A percentile compares a stretch with the other conserved stretches of the same genome.
phyloP scores from a whole-genome alignment of 169 alveolate genomes.

The Plasmodium reichenowi region DNA sequence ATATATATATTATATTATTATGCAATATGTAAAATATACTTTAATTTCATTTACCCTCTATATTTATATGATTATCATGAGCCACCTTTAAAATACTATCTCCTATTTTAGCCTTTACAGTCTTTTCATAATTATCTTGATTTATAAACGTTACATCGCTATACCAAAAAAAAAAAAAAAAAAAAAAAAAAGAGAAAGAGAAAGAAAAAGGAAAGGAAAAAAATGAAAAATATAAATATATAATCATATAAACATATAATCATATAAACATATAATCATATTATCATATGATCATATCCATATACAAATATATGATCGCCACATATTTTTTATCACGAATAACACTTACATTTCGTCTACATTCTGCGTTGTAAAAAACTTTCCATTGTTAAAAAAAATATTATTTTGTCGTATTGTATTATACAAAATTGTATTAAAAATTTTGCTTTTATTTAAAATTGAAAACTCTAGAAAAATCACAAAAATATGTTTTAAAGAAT shows the following conservation, averaged over 20 bases:
- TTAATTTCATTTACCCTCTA: constrained; percentile 84
- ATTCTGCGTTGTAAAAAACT: constrained; percentile 44
- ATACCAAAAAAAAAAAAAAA: constrained; percentile 2
- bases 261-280: neutral
- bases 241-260: neutral
- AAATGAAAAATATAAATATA: neutral
- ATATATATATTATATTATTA: neutral
- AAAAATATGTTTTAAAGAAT: neutral
- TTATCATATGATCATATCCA: neutral
- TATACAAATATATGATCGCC: neutral
- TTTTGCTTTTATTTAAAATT: constrained; percentile 23
- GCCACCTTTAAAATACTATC: constrained; percentile 89
- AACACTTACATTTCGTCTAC: constrained; percentile 47
- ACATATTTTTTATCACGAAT: neutral
- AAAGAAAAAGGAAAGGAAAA: neutral
- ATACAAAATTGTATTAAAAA: constrained; percentile 34
- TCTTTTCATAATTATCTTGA: constrained; percentile 81
- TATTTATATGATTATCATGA: constrained; percentile 83
- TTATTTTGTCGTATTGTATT: constrained; percentile 32
- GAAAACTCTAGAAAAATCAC: constrained; percentile 16
- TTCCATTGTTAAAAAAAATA: constrained; percentile 13
- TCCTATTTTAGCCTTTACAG: constrained; percentile 84
- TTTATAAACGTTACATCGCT: constrained; percentile 80
- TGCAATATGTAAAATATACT: neutral
- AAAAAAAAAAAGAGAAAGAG: neutral